These are phyloP conservation scores for Diutina sp. DNA, from an alignment of 1,139 yeast species.

Conservation along the genomic window DNA sequence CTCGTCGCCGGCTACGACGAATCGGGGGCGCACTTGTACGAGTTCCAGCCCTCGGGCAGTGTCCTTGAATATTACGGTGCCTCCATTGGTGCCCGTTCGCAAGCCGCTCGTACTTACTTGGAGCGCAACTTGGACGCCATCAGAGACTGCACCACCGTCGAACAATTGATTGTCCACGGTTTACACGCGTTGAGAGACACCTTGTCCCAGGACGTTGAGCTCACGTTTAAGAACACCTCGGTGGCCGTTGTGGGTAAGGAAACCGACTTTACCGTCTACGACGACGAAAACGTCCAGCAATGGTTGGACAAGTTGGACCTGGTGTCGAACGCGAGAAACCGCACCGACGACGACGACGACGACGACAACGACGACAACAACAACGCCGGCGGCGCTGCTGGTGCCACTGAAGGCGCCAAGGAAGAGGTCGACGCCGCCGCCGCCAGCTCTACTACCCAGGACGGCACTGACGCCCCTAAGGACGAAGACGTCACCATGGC, in stretches of 20 bases:
- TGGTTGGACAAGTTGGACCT: slow-evolving; percentile 64
- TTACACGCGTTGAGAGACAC: slow-evolving; percentile 90
- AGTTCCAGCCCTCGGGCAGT: slow-evolving; percentile 93
- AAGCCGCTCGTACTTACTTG: slow-evolving; percentile 91
- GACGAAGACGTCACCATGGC: neutral
- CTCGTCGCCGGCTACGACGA: slow-evolving; percentile 88
- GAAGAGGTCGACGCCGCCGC: neutral
- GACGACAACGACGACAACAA: slow-evolving; percentile 15
- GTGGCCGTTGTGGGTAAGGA: slow-evolving; percentile 86
- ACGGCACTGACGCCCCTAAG: neutral
- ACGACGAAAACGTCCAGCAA: slow-evolving; percentile 75
- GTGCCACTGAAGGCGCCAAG: slow-evolving; percentile 7
- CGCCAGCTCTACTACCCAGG: neutral
- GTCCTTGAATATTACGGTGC: slow-evolving; percentile 86
- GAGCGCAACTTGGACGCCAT: slow-evolving; percentile 74
- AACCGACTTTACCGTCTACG: slow-evolving; percentile 60
- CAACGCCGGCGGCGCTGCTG: slow-evolving; percentile 11
- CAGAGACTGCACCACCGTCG: slow-evolving; percentile 43
- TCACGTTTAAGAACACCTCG: slow-evolving; percentile 73
- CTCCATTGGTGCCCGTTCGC: slow-evolving; percentile 97
- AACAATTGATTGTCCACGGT: slow-evolving; percentile 75
- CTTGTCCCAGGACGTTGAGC: slow-evolving; percentile 84
- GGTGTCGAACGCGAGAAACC: slow-evolving; percentile 38
- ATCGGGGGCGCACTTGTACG: slow-evolving; percentile 87
- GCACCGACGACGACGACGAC: slow-evolving; percentile 27